Evolutionary conservation across 345 rosid genomes (phyloP).

Genomic region (Salix arbutifolia): DNA sequence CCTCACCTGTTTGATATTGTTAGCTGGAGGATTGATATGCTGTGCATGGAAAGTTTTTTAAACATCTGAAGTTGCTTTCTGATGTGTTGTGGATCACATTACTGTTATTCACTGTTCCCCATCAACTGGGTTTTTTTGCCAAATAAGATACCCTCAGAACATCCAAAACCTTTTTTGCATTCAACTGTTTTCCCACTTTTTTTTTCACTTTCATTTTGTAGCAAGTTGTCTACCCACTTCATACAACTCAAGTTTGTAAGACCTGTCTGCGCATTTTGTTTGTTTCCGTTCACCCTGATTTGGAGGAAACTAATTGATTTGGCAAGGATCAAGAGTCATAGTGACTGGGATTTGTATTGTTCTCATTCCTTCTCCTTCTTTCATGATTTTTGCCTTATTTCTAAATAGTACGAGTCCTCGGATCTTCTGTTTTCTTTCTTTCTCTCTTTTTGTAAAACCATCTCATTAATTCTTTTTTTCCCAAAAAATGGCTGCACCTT

Average conservation of each 20-base stretch:
- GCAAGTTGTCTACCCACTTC: neutral
- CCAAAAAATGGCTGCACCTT: neutral
- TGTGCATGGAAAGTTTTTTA: constrained; percentile 65
- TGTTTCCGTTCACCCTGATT: neutral
- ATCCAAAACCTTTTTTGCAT: neutral
- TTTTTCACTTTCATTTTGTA: constrained; percentile 3
- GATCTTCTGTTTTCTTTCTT: neutral
- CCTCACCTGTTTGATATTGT: constrained; percentile 59
- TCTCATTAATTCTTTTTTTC: neutral
- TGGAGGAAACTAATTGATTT: constrained; percentile 14
- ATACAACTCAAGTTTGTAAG: constrained; percentile 13
- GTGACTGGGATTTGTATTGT: neutral
- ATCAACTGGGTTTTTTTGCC: constrained; percentile 22
- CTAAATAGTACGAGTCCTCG: neutral
- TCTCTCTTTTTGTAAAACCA: neutral
- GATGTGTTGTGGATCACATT: constrained; percentile 39
- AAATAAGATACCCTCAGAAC: constrained; percentile 23
- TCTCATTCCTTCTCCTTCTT: neutral
- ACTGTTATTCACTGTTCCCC: constrained; percentile 16
- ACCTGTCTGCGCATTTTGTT: constrained; percentile 8
- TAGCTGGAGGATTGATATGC: constrained; percentile 78
- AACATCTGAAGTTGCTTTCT: constrained; percentile 45
- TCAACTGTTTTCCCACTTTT: neutral
- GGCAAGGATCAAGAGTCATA: constrained; percentile 1
- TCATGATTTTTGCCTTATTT: neutral